Evolutionary conservation across 164 flowering plant genomes (phyloP).

Genomic region (Platanus orientalis): DNA sequence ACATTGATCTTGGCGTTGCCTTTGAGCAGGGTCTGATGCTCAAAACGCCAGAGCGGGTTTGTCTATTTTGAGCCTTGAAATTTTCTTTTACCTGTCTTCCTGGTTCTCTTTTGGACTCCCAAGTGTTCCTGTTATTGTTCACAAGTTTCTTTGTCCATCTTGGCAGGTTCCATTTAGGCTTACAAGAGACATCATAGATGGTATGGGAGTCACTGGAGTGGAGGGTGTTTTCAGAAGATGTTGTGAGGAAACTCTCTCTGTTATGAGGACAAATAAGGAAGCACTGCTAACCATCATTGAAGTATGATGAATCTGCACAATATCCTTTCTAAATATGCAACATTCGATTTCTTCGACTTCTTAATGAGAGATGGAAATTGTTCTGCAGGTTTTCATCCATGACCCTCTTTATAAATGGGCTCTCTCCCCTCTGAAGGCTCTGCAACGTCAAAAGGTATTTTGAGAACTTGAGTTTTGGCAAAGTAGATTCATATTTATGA

Average conservation of each 20-base stretch:
- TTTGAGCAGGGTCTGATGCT: conserved; percentile 99
- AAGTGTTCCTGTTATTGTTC: background rate
- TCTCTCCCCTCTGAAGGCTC: conserved; percentile 89
- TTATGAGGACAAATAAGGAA: conserved; percentile 96
- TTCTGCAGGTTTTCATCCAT: conserved; percentile 89
- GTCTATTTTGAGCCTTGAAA: conserved; percentile 15
- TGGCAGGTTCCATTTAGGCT: conserved; percentile 93
- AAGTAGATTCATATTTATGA: too few relatives aligned
- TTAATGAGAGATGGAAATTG: conserved; percentile 7
- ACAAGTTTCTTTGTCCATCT: background rate
- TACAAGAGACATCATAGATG: conserved; percentile 94
- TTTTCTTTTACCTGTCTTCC: background rate
- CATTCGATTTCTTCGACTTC: background rate
- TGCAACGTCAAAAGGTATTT: conserved; percentile 94
- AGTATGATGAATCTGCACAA: conserved; percentile 34
- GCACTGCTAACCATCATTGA: conserved; percentile 92
- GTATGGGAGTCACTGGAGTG: conserved; percentile 96
- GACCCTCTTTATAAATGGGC: conserved; percentile 99
- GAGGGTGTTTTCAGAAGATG: conserved; percentile 97
- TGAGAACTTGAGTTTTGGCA: too few relatives aligned
- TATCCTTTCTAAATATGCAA: background rate
- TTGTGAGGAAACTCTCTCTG: conserved; percentile 91
- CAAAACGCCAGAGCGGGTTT: conserved; percentile 97
- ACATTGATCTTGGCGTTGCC: conserved; percentile 98
- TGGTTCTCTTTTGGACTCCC: background rate